phyloP scores from a whole-genome alignment of 2,329 filamentous ascomycete species.

The Xylariaceae sp. region DNA sequence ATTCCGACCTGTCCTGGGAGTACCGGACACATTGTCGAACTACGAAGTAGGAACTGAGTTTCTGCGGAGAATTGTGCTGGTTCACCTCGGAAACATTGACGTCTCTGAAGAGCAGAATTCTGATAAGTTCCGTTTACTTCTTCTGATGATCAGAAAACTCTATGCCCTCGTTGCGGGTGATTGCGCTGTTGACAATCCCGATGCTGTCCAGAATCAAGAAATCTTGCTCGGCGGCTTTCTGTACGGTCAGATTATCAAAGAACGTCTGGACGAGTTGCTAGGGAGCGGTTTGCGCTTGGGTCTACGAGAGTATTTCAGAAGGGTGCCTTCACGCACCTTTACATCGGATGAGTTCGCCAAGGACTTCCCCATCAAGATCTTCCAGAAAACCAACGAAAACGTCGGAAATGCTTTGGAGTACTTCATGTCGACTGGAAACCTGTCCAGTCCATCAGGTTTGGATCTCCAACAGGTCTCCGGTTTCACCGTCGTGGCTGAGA shows the following conservation, averaged over 20 bases:
- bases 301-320: constrained; percentile 53
- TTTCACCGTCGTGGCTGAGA: constrained; percentile 94
- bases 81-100: constrained; percentile 81
- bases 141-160: constrained; percentile 95
- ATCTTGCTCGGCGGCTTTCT: constrained; percentile 88
- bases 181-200: constrained; percentile 89
- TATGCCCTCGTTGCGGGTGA: constrained; percentile 91
- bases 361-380: constrained; percentile 73
- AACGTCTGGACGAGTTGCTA: constrained; percentile 86
- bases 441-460: constrained; percentile 83
- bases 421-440: constrained; percentile 91
- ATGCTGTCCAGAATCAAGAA: constrained; percentile 95
- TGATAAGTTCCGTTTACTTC: constrained; percentile 88
- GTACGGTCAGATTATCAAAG: constrained; percentile 93
- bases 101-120: constrained; percentile 78
- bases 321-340: constrained; percentile 62
- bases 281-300: constrained; percentile 46
- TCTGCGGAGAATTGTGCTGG: constrained; percentile 79
- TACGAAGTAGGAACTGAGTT: constrained; percentile 91
- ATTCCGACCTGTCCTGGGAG: constrained; percentile 81
- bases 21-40: constrained; percentile 77
- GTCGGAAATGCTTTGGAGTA: constrained; percentile 85
- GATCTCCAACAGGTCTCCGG: constrained; percentile 93
- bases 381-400: constrained; percentile 80
- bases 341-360: constrained; percentile 69